A percentile compares a stretch with the other conserved stretches of the same genome.
phyloP scores from a whole-genome alignment of 805 yeast species.

The Yarrowia hollandica region DNA sequence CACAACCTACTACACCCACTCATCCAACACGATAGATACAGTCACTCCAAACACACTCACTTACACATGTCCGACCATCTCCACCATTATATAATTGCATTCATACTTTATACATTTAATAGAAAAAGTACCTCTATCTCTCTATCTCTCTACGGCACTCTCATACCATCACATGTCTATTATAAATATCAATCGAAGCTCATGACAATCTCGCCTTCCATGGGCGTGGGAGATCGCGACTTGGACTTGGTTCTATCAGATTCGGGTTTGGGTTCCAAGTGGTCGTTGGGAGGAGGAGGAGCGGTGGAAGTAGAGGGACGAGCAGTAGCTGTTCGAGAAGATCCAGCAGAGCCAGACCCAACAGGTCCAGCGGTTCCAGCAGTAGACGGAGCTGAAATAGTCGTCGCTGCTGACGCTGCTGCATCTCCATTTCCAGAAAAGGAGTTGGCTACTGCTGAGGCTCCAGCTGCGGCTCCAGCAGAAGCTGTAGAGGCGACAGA shows the following conservation, averaged over 20 bases:
- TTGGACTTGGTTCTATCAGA: not conserved
- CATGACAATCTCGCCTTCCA: conserved; percentile 33
- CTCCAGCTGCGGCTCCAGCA: conserved; percentile 22
- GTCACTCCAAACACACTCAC: no score
- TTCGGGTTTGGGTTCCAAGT: not conserved
- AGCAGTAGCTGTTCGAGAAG: no score
- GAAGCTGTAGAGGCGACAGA: not conserved
- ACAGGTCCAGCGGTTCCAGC: no score
- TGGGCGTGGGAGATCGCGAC: conserved; percentile 14
- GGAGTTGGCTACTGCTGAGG: conserved; percentile 3
- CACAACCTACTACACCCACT: no score
- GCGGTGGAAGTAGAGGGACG: no score
- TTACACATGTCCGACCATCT: no score
- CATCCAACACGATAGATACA: no score
- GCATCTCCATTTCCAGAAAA: not conserved
- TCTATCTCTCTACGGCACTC: not conserved
- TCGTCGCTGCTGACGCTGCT: not conserved
- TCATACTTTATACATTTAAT: no score
- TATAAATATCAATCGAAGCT: conserved; percentile 32
- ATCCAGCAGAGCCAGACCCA: no score
- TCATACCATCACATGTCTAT: conserved; percentile 12
- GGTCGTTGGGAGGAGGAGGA: not conserved
- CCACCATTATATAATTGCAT: conserved; percentile 15
- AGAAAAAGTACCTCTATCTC: no score
- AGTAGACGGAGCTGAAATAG: not conserved